Evolutionary conservation across 495 filamentous ascomycete genomes (phyloP).

Genomic region (Friedmanniomyces simplex): DNA sequence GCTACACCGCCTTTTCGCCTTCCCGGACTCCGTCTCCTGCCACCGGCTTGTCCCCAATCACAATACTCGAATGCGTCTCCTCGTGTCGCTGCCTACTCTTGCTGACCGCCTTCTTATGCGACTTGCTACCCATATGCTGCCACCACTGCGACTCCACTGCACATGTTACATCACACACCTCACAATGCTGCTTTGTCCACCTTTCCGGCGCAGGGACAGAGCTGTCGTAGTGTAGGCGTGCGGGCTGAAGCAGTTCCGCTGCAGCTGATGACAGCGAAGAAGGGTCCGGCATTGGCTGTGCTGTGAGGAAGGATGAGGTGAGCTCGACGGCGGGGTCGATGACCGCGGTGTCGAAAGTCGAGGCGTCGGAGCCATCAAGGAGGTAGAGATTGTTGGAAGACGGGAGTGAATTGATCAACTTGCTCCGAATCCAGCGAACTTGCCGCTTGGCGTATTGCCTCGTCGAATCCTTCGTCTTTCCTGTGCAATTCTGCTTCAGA

Average conservation of each 20-base stretch:
- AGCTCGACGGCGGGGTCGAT: constrained; percentile 51
- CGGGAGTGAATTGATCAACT: constrained; percentile 55
- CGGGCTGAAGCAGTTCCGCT: constrained; percentile 44
- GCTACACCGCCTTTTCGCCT: too few species aligned
- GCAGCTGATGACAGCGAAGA: constrained; percentile 51
- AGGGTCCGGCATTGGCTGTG: constrained; percentile 47
- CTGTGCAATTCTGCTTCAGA: constrained; percentile 38
- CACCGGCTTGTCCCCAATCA: too few species aligned
- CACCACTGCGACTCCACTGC: constrained; percentile 65
- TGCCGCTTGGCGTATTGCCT: constrained; percentile 80
- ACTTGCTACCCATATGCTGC: constrained; percentile 56
- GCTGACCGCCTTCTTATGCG: constrained; percentile 20
- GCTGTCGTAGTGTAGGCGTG: too few species aligned
- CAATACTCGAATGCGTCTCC: too few species aligned
- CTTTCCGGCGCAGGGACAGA: constrained; percentile 36
- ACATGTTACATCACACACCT: constrained; percentile 58
- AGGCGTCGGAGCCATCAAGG: constrained; percentile 60
- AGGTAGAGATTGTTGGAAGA: too few species aligned
- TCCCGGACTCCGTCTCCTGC: too few species aligned
- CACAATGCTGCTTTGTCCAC: constrained; percentile 49
- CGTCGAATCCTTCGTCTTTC: constrained; percentile 63
- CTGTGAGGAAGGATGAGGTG: constrained; percentile 48
- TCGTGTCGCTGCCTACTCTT: constrained; percentile 1
- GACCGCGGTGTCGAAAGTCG: constrained; percentile 48
- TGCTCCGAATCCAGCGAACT: constrained; percentile 74